A percentile compares a stretch with the other conserved stretches of the same genome.
These are phyloP conservation scores for Paramyrothecium roridum DNA, from an alignment of 2,329 filamentous ascomycete species.

Conservation along the genomic window DNA sequence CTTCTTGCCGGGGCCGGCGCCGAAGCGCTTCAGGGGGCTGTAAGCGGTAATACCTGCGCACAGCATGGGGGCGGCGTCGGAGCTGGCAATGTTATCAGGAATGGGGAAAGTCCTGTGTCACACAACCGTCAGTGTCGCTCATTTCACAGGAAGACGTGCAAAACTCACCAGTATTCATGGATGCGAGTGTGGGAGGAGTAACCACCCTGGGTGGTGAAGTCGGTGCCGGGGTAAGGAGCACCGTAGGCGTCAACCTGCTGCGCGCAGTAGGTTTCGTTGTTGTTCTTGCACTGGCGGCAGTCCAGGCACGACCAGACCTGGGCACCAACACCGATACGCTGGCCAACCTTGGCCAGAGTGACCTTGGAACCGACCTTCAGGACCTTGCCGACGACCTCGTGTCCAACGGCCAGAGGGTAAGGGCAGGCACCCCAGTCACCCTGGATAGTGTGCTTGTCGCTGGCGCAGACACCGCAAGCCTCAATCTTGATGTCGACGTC, in stretches of 20 bases:
- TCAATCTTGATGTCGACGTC: slow-evolving; percentile 88
- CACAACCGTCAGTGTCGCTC: slow-evolving; percentile 4
- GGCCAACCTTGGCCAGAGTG: slow-evolving; percentile 48
- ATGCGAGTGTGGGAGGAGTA: slow-evolving; percentile 33
- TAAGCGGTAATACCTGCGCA: slow-evolving; percentile 82
- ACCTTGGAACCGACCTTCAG: slow-evolving; percentile 58
- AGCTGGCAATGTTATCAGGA: slow-evolving; percentile 63
- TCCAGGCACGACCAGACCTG: slow-evolving; percentile 51
- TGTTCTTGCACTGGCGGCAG: slow-evolving; percentile 35
- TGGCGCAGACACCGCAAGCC: slow-evolving; percentile 73
- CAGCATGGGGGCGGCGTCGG: slow-evolving; percentile 73
- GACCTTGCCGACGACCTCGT: slow-evolving; percentile 70
- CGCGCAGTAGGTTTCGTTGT: slow-evolving; percentile 38
- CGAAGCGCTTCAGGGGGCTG: slow-evolving; percentile 73
- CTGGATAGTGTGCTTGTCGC: slow-evolving; percentile 67
- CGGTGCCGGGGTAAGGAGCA: slow-evolving; percentile 44
- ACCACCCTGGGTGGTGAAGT: slow-evolving; percentile 59
- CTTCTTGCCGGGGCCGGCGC: slow-evolving; percentile 74
- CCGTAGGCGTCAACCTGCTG: slow-evolving; percentile 46
- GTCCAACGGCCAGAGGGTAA: slow-evolving; percentile 65
- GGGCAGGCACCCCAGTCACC: slow-evolving; percentile 65
- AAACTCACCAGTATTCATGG: slow-evolving; percentile 40
- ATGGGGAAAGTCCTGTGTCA: slow-evolving; percentile 63
- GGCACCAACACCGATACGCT: slow-evolving; percentile 58
- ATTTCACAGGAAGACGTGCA: slow-evolving; percentile 13